Percentiles rank a stretch among this genome's conserved stretches.
Evolutionary conservation across 495 filamentous ascomycete species (phyloP).

Genomic region (Bathelium albidoporum): DNA sequence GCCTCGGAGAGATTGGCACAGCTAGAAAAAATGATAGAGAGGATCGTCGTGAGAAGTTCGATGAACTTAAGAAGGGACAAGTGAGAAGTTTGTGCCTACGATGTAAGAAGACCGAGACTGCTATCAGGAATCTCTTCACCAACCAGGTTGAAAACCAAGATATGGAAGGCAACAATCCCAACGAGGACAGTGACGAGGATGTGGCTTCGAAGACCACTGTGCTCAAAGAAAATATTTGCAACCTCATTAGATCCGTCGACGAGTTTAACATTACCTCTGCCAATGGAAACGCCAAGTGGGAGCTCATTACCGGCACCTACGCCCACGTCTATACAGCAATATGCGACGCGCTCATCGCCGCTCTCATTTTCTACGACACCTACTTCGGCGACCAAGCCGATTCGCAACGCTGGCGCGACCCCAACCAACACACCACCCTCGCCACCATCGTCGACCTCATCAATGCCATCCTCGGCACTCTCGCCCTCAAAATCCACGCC

Average conservation of each 20-base stretch:
- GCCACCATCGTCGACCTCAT: conserved; percentile 3
- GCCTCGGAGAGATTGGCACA: background rate
- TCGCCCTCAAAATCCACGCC: background rate
- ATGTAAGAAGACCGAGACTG: background rate
- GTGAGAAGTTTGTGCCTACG: background rate
- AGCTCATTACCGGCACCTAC: conserved; percentile 12
- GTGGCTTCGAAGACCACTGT: background rate
- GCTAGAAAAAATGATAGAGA: background rate
- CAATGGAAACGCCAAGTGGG: background rate
- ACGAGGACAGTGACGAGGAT: background rate
- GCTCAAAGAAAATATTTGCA: background rate
- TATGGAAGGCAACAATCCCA: background rate
- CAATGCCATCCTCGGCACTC: conserved; percentile 9
- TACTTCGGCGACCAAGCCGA: background rate
- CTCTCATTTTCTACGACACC: conserved; percentile 7
- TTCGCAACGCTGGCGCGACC: background rate
- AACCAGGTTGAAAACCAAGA: background rate
- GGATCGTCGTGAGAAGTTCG: background rate
- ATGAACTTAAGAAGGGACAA: background rate
- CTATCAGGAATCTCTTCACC: background rate
- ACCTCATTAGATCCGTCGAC: background rate
- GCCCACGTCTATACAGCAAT: conserved; percentile 14
- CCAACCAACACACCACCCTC: conserved; percentile 3
- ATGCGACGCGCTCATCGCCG: conserved; percentile 5
- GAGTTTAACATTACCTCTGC: background rate